Conservation (phyloP, 345 rosid genomes). For the Pistacia integerrima region DNA sequence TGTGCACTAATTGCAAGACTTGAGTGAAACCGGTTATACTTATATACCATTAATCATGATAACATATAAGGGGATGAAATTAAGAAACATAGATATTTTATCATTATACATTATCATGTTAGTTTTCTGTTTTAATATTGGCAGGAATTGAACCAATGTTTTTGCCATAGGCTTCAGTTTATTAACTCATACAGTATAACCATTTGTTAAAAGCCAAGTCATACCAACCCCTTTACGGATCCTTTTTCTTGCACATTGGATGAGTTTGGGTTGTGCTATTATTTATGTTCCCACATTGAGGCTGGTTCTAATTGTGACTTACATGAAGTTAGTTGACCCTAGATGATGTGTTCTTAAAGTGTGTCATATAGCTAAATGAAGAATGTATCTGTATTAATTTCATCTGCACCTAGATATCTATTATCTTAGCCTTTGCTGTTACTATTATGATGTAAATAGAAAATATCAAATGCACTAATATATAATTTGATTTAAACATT, state of each 20-base stretch:
- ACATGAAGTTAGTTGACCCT: neutral
- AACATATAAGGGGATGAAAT: no score
- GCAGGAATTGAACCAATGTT: neutral
- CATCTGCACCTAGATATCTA: neutral
- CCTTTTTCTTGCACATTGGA: neutral
- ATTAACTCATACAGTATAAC: neutral
- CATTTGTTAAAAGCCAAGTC: neutral
- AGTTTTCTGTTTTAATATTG: neutral
- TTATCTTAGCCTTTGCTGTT: neutral
- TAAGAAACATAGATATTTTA: no score
- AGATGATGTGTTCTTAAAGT: neutral
- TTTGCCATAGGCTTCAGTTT: neutral
- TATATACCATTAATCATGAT: neutral
- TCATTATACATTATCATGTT: no score
- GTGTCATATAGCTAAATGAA: neutral
- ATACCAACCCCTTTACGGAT: neutral
- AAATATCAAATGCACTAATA: neutral
- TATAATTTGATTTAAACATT: no score
- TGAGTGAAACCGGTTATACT: neutral
- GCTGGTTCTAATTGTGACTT: neutral
- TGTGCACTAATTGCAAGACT: neutral
- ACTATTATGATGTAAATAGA: neutral
- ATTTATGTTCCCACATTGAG: neutral
- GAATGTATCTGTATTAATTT: neutral
- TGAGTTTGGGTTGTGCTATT: neutral